These are phyloP conservation scores for Hypoxylon sp. DNA, from an alignment of 2,329 filamentous ascomycete species.

Conservation along the genomic window DNA sequence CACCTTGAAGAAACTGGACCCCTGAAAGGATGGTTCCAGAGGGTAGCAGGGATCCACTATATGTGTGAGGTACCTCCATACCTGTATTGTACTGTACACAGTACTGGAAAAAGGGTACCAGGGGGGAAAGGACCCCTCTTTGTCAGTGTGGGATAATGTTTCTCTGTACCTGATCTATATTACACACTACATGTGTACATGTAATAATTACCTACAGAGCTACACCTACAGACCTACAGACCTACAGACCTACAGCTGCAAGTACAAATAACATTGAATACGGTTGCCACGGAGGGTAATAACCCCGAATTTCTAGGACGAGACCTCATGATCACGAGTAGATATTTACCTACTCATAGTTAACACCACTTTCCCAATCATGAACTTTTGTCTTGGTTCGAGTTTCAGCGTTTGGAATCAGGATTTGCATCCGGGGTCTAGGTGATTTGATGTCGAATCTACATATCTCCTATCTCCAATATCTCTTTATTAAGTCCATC, in stretches of 20 bases:
- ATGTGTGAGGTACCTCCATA: not conserved
- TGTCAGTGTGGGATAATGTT: slow-evolving; percentile 34
- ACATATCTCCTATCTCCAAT: slow-evolving; percentile 10
- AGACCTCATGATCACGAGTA: slow-evolving; percentile 5
- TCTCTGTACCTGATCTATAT: slow-evolving; percentile 20
- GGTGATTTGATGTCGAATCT: slow-evolving; percentile 23
- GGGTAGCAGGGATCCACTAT: not conserved
- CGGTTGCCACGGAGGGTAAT: slow-evolving; percentile 33
- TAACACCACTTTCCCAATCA: slow-evolving; percentile 15
- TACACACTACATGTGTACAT: too few relatives aligned
- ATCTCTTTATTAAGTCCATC: slow-evolving; percentile 1
- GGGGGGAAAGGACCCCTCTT: slow-evolving; percentile 26
- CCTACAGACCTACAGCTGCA: slow-evolving; percentile 15
- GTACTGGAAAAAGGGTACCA: not conserved
- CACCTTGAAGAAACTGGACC: not conserved
- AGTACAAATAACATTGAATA: slow-evolving; percentile 1
- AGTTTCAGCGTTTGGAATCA: slow-evolving; percentile 23
- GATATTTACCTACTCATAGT: slow-evolving; percentile 2
- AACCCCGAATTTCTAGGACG: slow-evolving; percentile 21
- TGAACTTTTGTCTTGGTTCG: slow-evolving; percentile 25
- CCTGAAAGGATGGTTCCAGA: slow-evolving; percentile 5
- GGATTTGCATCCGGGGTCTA: slow-evolving; percentile 25
- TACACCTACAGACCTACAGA: slow-evolving; percentile 18
- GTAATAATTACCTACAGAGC: too few relatives aligned
- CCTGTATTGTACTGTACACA: not conserved